A percentile compares a stretch with the other conserved stretches of the same genome.
Conservation (phyloP, 2,329 filamentous ascomycete species). For the Aspergillus amoenus region DNA sequence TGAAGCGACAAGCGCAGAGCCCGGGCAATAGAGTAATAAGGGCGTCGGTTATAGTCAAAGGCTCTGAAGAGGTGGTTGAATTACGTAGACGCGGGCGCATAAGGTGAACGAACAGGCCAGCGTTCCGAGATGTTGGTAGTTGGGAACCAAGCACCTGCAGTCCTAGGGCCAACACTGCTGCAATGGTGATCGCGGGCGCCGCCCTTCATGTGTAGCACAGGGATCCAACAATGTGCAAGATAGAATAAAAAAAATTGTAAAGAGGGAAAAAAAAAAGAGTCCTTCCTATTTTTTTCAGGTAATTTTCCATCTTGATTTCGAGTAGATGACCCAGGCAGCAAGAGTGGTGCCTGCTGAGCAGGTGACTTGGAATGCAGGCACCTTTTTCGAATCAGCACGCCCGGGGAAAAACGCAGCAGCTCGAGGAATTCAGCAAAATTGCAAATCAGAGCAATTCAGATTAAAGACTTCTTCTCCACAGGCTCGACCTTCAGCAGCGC, state of each 20-base stretch:
- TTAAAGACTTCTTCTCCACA: not conserved
- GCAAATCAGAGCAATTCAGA: not conserved
- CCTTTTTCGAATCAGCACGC: not conserved
- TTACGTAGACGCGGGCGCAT: not conserved
- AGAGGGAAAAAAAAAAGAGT: too few relatives aligned
- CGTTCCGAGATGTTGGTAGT: not conserved
- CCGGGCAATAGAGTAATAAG: not conserved
- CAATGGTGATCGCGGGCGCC: not conserved
- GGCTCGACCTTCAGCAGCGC: not conserved
- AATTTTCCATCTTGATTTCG: not conserved
- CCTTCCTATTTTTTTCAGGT: not conserved
- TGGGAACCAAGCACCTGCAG: not conserved
- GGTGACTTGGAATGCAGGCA: not conserved
- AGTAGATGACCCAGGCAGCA: not conserved
- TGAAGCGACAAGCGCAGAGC: not conserved
- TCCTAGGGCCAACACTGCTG: not conserved
- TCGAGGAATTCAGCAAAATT: not conserved
- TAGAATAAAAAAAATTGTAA: not conserved
- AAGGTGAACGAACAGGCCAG: not conserved
- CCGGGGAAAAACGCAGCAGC: not conserved
- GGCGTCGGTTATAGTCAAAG: not conserved
- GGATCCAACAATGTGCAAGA: not conserved
- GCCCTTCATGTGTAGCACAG: not conserved
- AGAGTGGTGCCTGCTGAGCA: conserved; percentile 5
- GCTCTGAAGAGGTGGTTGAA: not conserved